Conservation (phyloP, 1,139 yeast genomes). For the Saccharomycopsis crataegensis region DNA sequence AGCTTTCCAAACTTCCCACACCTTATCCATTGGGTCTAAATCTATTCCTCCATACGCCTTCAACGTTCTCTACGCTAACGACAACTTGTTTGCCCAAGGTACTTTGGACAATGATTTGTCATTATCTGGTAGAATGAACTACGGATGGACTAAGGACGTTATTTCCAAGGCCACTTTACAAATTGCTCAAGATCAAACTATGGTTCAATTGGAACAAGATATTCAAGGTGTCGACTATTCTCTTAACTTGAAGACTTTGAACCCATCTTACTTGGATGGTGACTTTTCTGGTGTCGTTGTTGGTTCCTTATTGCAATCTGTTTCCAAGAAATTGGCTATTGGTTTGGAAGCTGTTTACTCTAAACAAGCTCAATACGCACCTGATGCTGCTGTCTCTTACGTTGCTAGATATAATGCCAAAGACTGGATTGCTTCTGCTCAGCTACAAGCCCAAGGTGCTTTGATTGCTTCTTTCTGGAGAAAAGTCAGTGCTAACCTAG, state of each 20-base stretch:
- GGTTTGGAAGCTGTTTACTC: conserved; percentile 94
- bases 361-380: conserved; percentile 70
- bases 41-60: conserved; percentile 89
- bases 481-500: conserved; percentile 84
- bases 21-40: conserved; percentile 83
- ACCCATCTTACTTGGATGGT: conserved; percentile 73
- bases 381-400: conserved; percentile 87
- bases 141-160: conserved; percentile 79
- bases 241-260: conserved; percentile 80
- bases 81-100: conserved; percentile 82
- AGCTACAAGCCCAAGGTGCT: conserved; percentile 90
- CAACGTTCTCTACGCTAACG: conserved; percentile 84
- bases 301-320: conserved; percentile 83
- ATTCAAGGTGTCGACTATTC: conserved; percentile 85
- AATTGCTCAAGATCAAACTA: conserved; percentile 79
- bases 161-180: conserved; percentile 84
- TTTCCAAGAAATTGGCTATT: conserved; percentile 74
- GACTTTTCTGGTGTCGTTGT: conserved; percentile 84
- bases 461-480: conserved; percentile 89
- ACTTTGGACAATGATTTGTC: conserved; percentile 82
- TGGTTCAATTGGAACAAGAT: conserved; percentile 96
- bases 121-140: conserved; percentile 83
- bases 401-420: conserved; percentile 85
- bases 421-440: conserved; percentile 92
- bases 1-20: conserved; percentile 95